Evolutionary conservation across 208 protist genomes (phyloP).

Genomic region (Acanthamoeba castellanii): DNA sequence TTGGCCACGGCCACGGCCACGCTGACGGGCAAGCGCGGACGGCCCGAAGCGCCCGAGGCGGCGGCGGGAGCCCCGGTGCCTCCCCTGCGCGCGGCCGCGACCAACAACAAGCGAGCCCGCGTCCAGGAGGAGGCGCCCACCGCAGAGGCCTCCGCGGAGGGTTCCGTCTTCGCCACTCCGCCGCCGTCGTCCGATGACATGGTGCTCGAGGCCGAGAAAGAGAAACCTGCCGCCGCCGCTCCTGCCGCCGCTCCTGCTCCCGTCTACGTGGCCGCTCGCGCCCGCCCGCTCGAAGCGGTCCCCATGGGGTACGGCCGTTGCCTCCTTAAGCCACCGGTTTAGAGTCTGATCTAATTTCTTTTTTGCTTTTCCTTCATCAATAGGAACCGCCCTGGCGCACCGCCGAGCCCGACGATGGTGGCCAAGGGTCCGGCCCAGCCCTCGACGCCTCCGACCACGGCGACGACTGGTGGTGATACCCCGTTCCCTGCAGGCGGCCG

Average conservation of each 20-base stretch:
- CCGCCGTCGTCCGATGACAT: neutral
- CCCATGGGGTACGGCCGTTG: neutral
- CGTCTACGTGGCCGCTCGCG: neutral
- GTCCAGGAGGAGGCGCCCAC: neutral
- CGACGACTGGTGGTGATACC: no score
- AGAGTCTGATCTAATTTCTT: neutral
- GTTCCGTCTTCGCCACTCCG: neutral
- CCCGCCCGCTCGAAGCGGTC: neutral
- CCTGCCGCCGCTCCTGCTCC: neutral
- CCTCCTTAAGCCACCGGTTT: no score
- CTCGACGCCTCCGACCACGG: neutral
- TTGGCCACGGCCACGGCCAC: neutral
- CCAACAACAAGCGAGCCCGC: neutral
- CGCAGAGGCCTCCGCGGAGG: no score
- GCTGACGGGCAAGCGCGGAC: neutral
- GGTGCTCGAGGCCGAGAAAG: neutral
- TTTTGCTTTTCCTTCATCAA: neutral
- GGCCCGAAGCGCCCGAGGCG: neutral
- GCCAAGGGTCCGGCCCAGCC: no score
- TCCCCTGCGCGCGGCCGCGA: no score
- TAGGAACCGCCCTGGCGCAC: neutral
- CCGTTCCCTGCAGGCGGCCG: no score
- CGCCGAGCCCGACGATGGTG: neutral
- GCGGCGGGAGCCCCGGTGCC: no score
- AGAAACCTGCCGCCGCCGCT: neutral